Evolutionary conservation across 2,329 filamentous ascomycete species (phyloP).

Genomic region (Colletotrichum navitas): DNA sequence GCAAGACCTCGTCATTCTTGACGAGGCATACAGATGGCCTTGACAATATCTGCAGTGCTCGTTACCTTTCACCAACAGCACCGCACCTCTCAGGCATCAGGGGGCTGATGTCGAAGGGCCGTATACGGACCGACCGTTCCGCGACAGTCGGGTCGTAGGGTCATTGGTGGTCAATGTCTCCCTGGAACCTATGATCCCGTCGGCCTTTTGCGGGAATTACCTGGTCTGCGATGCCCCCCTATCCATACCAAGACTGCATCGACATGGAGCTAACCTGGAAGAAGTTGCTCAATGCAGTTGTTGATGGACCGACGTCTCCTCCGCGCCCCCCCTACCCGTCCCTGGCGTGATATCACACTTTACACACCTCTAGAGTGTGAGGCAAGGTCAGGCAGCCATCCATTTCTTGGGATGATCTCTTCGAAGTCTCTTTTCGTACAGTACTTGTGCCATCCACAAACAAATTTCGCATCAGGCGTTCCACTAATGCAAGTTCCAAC

Average conservation of each 20-base stretch:
- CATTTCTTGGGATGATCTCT: constrained; percentile 3
- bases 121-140: constrained; percentile 38
- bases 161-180: background rate
- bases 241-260: constrained; percentile 23
- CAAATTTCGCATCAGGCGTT: constrained; percentile 21
- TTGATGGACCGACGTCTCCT: constrained; percentile 8
- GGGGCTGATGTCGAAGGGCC: constrained; percentile 8
- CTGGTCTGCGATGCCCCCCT: constrained; percentile 10
- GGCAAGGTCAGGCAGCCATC: constrained; percentile 6
- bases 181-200: constrained; percentile 19
- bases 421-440: constrained; percentile 38
- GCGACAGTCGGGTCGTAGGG: constrained; percentile 2
- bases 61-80: constrained; percentile 39
- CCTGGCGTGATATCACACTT: constrained; percentile 13
- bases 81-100: constrained; percentile 11
- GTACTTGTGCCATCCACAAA: constrained; percentile 37
- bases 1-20: constrained; percentile 10
- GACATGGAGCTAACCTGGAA: constrained; percentile 11
- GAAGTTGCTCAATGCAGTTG: constrained; percentile 13
- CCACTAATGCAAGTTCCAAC: constrained; percentile 37
- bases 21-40: constrained; percentile 8
- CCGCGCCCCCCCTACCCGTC: background rate
- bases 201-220: background rate
- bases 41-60: constrained; percentile 42
- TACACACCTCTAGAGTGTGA: constrained; percentile 4